Conservation (phyloP, 345 rosid genomes). For the Microthlaspi erraticum region DNA sequence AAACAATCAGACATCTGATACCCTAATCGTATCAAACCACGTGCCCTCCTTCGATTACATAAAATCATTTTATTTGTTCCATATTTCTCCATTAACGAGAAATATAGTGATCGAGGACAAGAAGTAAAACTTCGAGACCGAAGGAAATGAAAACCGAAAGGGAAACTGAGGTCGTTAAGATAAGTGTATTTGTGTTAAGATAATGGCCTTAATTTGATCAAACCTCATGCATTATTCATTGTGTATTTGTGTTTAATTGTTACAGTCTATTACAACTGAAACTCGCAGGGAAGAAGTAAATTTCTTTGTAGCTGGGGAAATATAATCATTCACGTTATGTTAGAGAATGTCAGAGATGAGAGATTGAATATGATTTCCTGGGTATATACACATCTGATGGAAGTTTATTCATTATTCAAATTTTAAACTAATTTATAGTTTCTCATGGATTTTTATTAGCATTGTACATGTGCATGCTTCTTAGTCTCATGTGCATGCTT, state of each 20-base stretch:
- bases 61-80: not conserved
- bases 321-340: not conserved
- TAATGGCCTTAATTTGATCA: constrained; percentile 16
- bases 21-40: constrained; percentile 40
- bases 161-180: constrained; percentile 5
- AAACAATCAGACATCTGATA: constrained; percentile 43
- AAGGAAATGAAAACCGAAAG: not conserved
- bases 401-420: not conserved
- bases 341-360: not conserved
- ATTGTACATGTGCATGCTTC: too few relatives aligned
- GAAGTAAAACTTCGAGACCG: not conserved
- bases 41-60: constrained; percentile 24
- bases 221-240: constrained; percentile 24
- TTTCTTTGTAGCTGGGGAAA: not conserved
- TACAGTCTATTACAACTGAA: not conserved
- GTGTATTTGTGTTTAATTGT: not conserved
- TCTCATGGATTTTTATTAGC: too few relatives aligned
- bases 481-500: not conserved
- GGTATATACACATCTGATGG: not conserved
- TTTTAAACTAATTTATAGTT: not conserved
- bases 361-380: not conserved
- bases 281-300: not conserved
- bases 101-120: not conserved
- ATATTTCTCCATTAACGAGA: constrained; percentile 6
- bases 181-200: not conserved